Conservation (phyloP, 352 stramenopile species). For the Pythium graminicola region DNA sequence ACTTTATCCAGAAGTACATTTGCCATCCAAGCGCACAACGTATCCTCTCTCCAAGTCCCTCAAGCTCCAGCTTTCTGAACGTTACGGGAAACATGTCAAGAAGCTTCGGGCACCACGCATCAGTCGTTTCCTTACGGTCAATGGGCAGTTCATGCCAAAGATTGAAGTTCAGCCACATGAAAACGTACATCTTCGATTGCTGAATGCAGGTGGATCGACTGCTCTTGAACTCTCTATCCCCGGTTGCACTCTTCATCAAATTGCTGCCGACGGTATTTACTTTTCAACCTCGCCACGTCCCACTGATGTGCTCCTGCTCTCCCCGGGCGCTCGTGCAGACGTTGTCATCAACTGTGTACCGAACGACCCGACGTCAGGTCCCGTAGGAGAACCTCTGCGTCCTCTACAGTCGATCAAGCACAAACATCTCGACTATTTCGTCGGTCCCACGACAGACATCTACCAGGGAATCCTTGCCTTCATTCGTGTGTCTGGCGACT, state of each 20-base stretch:
- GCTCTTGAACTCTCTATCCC: conserved; percentile 53
- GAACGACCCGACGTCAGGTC: conserved; percentile 15
- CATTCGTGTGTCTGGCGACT: conserved; percentile 42
- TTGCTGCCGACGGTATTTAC: conserved; percentile 57
- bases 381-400: conserved; percentile 31
- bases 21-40: conserved; percentile 26
- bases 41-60: no score
- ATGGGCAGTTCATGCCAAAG: conserved; percentile 62
- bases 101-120: conserved; percentile 23
- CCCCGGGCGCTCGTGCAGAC: conserved; percentile 50
- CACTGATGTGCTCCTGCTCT: conserved; percentile 43
- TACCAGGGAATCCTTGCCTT: conserved; percentile 52
- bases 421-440: conserved; percentile 31
- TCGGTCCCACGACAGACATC: conserved; percentile 54
- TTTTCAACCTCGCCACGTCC: conserved; percentile 28
- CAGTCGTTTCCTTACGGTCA: conserved; percentile 58
- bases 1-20: conserved; percentile 42
- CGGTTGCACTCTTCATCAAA: conserved; percentile 47
- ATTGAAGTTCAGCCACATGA: conserved; percentile 45
- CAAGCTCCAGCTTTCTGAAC: conserved; percentile 21
- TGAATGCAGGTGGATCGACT: conserved; percentile 52
- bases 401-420: conserved; percentile 52
- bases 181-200: conserved; percentile 49
- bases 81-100: conserved; percentile 13
- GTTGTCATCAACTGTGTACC: conserved; percentile 53